Conservation (phyloP, 2,329 filamentous ascomycete genomes). For the Penicillium sp. region DNA sequence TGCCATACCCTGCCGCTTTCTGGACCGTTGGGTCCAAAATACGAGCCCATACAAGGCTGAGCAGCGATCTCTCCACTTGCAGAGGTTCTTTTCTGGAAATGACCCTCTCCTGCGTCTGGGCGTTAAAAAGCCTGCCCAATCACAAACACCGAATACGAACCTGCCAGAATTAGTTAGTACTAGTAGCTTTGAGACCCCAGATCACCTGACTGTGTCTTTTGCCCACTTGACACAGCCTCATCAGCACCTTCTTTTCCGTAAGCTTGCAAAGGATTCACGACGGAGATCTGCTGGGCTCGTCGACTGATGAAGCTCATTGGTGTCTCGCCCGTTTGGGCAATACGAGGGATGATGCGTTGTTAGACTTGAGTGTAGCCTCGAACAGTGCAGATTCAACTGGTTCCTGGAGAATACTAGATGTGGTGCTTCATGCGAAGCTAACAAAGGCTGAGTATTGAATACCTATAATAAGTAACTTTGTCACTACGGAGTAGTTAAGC, state of each 20-base stretch:
- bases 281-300: background rate
- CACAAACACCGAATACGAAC: background rate
- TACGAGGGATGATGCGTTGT: background rate
- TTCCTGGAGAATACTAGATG: too few relatives aligned
- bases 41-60: constrained; percentile 6
- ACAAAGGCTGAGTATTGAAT: too few relatives aligned
- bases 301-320: background rate
- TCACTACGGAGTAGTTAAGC: too few relatives aligned
- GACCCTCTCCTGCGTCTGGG: background rate
- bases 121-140: background rate
- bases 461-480: too few relatives aligned
- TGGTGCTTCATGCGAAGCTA: too few relatives aligned
- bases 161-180: background rate
- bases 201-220: background rate
- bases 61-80: constrained; percentile 7
- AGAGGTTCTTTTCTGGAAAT: background rate
- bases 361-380: background rate
- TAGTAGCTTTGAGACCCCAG: too few relatives aligned
- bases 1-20: background rate
- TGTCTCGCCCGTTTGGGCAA: background rate
- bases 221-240: background rate
- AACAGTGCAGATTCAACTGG: background rate
- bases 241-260: background rate
- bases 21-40: background rate
- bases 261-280: background rate